Conservation (phyloP, 2,329 filamentous ascomycete species). For the Thelonectria rubi region DNA sequence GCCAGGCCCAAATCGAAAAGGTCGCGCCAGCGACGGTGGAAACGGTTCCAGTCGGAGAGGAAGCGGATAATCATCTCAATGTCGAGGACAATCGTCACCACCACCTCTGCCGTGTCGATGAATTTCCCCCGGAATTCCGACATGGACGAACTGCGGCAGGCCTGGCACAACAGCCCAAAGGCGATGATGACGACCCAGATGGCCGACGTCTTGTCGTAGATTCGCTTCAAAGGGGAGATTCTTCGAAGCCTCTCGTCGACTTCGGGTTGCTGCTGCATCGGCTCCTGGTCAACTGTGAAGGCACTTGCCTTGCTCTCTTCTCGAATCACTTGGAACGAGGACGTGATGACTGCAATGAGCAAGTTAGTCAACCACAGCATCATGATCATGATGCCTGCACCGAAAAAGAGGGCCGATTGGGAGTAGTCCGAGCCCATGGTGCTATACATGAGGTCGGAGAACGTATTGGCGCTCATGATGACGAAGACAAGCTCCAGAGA, state of each 20-base stretch:
- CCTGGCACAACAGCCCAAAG: conserved; percentile 82
- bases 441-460: conserved; percentile 92
- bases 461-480: conserved; percentile 98
- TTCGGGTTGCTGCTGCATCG: conserved; percentile 45
- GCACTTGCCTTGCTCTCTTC: conserved; percentile 96
- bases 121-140: conserved; percentile 65
- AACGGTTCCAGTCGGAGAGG: conserved; percentile 79
- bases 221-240: conserved; percentile 66
- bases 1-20: conserved; percentile 83
- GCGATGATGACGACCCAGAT: conserved; percentile 85
- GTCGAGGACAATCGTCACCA: conserved; percentile 80
- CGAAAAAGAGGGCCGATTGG: conserved; percentile 81
- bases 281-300: conserved; percentile 79
- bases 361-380: conserved; percentile 97
- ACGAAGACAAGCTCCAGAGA: conserved; percentile 96
- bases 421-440: conserved; percentile 93
- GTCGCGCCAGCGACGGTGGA: conserved; percentile 78
- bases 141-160: conserved; percentile 81
- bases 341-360: conserved; percentile 95
- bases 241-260: conserved; percentile 51
- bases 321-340: conserved; percentile 96
- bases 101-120: conserved; percentile 76
- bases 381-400: conserved; percentile 83
- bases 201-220: conserved; percentile 78
- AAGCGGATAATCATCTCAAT: conserved; percentile 86